Conservation (phyloP, 352 stramenopile genomes). For the Phytophthora sansomeana region DNA sequence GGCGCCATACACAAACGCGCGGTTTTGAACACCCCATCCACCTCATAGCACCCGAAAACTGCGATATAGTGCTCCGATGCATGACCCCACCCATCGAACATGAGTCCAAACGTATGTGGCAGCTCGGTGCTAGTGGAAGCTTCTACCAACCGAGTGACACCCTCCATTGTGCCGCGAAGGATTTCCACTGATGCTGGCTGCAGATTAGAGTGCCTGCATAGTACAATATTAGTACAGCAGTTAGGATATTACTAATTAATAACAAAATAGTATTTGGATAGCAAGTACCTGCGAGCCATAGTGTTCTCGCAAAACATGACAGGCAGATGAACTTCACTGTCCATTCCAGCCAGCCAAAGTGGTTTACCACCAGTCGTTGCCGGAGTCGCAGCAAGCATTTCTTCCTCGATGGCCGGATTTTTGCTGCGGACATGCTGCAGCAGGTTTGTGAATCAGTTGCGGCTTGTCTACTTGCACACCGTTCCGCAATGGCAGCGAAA, state of each 20-base stretch:
- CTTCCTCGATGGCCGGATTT: background rate
- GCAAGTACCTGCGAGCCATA: background rate
- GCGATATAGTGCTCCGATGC: background rate
- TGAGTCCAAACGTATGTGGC: background rate
- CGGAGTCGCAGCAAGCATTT: slow-evolving; percentile 1
- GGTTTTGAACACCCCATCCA: background rate
- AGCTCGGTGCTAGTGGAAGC: background rate
- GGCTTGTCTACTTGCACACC: slow-evolving; percentile 1
- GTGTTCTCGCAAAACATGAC: background rate
- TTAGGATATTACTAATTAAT: background rate
- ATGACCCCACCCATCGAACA: background rate
- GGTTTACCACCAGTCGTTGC: background rate
- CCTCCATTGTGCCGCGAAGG: background rate
- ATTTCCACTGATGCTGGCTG: background rate
- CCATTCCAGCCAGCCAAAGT: slow-evolving; percentile 1
- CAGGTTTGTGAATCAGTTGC: background rate
- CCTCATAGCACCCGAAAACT: background rate
- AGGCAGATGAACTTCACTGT: background rate
- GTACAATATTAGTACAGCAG: slow-evolving; percentile 1
- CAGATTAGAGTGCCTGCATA: background rate
- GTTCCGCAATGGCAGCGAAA: background rate
- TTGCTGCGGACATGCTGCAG: background rate
- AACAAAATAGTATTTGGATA: background rate
- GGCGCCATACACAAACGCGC: background rate
- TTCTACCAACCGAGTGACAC: background rate